Conservation (phyloP, 2,329 filamentous ascomycete genomes). For the Claviceps sp. region DNA sequence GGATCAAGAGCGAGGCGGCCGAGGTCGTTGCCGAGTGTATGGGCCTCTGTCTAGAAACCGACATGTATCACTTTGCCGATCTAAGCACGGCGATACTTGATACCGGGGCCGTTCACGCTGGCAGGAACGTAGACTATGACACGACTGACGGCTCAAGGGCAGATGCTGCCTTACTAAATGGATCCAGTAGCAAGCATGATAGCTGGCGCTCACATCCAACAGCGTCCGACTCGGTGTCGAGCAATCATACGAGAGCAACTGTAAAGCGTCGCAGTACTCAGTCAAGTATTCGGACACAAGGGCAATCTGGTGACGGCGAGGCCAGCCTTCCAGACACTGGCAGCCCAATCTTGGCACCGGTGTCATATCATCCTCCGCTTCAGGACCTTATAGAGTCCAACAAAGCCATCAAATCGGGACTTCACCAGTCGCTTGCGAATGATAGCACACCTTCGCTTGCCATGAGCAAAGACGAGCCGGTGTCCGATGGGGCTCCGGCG, state of each 20-base stretch:
- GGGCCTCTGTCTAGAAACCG: slow-evolving; percentile 38
- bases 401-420: slow-evolving; percentile 40
- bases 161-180: slow-evolving; percentile 28
- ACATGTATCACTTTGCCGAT: slow-evolving; percentile 13
- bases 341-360: slow-evolving; percentile 45
- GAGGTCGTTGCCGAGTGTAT: slow-evolving; percentile 73
- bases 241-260: slow-evolving; percentile 22
- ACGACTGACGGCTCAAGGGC: slow-evolving; percentile 20
- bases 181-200: slow-evolving; percentile 24
- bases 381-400: slow-evolving; percentile 49
- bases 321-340: slow-evolving; percentile 30
- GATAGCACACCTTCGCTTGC: slow-evolving; percentile 43
- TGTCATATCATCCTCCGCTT: slow-evolving; percentile 39
- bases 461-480: slow-evolving; percentile 35
- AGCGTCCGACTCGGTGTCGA: slow-evolving; percentile 28
- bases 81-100: slow-evolving; percentile 6
- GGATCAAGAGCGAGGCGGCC: slow-evolving; percentile 66
- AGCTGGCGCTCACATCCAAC: slow-evolving; percentile 42
- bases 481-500: slow-evolving; percentile 22
- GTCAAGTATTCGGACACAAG: slow-evolving; percentile 36
- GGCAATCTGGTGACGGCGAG: slow-evolving; percentile 30
- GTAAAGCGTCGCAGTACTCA: slow-evolving; percentile 31
- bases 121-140: slow-evolving; percentile 13
- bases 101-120: slow-evolving; percentile 12
- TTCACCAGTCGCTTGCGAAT: slow-evolving; percentile 42